phyloP scores from a whole-genome alignment of 2,329 filamentous ascomycete species.

The Chalara sp. region DNA sequence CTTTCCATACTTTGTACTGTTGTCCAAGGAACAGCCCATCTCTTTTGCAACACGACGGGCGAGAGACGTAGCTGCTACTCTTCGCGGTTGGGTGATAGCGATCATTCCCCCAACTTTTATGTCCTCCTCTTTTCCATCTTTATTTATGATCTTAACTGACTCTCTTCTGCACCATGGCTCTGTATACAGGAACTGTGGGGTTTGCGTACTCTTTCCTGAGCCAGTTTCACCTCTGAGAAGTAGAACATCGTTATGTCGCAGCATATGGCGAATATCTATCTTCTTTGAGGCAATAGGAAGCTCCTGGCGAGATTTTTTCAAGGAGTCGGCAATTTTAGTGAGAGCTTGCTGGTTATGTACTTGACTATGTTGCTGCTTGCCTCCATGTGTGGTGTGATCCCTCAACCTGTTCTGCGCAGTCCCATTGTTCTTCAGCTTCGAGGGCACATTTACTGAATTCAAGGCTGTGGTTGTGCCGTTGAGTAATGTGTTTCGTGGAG shows the following conservation, averaged over 20 bases:
- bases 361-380: background rate
- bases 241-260: conserved; percentile 54
- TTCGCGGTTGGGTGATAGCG: conserved; percentile 87
- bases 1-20: conserved; percentile 38
- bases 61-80: conserved; percentile 88
- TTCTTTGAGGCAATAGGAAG: conserved; percentile 26
- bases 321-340: conserved; percentile 12
- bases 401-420: background rate
- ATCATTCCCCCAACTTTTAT: conserved; percentile 68
- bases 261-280: conserved; percentile 19
- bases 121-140: conserved; percentile 31
- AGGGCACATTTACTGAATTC: background rate
- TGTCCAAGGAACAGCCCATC: conserved; percentile 59
- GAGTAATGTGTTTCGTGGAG: background rate
- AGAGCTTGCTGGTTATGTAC: conserved; percentile 10
- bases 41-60: conserved; percentile 85
- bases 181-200: conserved; percentile 78
- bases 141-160: conserved; percentile 40
- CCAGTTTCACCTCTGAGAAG: conserved; percentile 90
- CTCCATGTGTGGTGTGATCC: conserved; percentile 3
- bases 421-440: background rate
- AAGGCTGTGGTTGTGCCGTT: background rate
- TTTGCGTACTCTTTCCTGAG: conserved; percentile 93
- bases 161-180: conserved; percentile 72
- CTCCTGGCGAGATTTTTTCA: conserved; percentile 19